phyloP scores from a whole-genome alignment of 192 early-diverging fungal species.

The Coemansia sp. region DNA sequence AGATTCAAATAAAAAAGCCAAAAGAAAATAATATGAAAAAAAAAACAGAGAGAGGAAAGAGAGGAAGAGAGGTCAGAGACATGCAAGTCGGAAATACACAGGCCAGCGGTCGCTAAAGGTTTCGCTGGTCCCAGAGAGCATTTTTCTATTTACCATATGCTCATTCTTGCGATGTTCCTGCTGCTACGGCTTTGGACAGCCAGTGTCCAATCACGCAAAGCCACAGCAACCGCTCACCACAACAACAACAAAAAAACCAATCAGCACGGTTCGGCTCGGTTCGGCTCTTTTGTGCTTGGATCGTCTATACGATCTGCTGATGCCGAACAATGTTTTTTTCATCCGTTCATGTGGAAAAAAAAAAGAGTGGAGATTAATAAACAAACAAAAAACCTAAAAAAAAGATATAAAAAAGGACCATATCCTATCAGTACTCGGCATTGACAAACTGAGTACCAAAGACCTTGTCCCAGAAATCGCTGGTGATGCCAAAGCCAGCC shows the following conservation, averaged over 20 bases:
- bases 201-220: neutral
- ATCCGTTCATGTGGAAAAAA: neutral
- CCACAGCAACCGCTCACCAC: neutral
- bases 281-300: neutral
- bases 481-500: slow-evolving; percentile 86
- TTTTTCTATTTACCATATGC: too few species aligned
- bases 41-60: too few species aligned
- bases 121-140: too few species aligned
- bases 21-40: too few species aligned
- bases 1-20: too few species aligned
- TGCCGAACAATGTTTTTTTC: too few species aligned
- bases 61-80: too few species aligned
- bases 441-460: slow-evolving; percentile 63
- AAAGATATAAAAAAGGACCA: neutral
- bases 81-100: too few species aligned
- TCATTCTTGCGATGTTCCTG: too few species aligned
- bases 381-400: slow-evolving; percentile 9
- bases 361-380: neutral
- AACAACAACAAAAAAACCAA: slow-evolving; percentile 8
- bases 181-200: too few species aligned
- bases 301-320: too few species aligned
- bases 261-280: neutral
- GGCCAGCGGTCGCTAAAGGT: too few species aligned
- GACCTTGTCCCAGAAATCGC: slow-evolving; percentile 85
- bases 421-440: slow-evolving; percentile 8